These are phyloP conservation scores for Phtheirospermum japonicum DNA, from an alignment of 257 asterid genomes.

Conservation along the genomic window DNA sequence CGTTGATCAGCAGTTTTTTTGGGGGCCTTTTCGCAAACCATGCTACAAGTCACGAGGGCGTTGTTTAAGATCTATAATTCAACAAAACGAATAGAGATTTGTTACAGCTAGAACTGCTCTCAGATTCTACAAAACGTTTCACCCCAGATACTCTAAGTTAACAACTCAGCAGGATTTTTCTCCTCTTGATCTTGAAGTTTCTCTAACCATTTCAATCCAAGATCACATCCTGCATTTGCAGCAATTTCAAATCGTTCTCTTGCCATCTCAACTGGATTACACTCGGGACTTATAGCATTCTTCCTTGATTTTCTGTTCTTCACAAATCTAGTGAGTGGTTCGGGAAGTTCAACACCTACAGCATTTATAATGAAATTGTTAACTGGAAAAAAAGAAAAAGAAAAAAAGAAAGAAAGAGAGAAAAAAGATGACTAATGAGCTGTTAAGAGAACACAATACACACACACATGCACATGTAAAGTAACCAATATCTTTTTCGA, in stretches of 20 bases:
- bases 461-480: too few species aligned
- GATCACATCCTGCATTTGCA: constrained; percentile 80
- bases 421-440: too few species aligned
- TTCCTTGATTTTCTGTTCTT: constrained; percentile 43
- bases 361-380: neutral
- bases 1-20: too few species aligned
- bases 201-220: constrained; percentile 84
- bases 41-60: too few species aligned
- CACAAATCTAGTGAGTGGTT: constrained; percentile 52
- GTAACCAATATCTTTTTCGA: too few species aligned
- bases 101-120: neutral
- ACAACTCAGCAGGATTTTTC: constrained; percentile 34
- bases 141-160: neutral
- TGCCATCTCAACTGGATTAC: constrained; percentile 67
- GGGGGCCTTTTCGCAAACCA: too few species aligned
- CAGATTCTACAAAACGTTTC: neutral
- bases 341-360: constrained; percentile 69
- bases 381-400: too few species aligned
- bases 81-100: too few species aligned
- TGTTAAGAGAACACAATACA: too few species aligned
- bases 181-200: constrained; percentile 64
- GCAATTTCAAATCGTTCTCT: constrained; percentile 78
- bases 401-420: too few species aligned
- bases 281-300: constrained; percentile 24
- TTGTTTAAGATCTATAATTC: too few species aligned